These are phyloP conservation scores for Fusarium tanahbumbuense DNA, from an alignment of 2,329 filamentous ascomycete genomes.

Conservation along the genomic window DNA sequence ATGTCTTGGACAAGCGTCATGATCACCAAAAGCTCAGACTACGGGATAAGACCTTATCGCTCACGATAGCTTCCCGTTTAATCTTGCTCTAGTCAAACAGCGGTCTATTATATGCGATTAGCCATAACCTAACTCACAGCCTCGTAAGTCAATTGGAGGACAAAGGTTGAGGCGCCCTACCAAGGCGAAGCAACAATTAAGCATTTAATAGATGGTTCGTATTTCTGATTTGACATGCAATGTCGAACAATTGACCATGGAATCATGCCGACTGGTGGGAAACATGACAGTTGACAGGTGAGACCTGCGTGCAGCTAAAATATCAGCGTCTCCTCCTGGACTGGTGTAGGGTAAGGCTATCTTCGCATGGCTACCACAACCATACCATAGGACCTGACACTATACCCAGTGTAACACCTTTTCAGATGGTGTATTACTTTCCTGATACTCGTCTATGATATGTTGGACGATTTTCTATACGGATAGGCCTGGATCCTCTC, in stretches of 20 bases:
- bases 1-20: constrained; percentile 7
- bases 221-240: no score
- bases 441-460: background rate
- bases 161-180: background rate
- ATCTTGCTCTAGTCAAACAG: background rate
- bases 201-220: background rate
- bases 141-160: background rate
- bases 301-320: background rate
- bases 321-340: no score
- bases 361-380: no score
- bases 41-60: background rate
- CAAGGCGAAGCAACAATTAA: background rate
- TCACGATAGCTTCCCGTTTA: background rate
- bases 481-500: no score
- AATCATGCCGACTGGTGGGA: constrained; percentile 7
- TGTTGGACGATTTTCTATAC: fast-evolving
- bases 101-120: background rate
- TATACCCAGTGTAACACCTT: no score
- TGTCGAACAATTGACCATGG: background rate
- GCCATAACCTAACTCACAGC: background rate
- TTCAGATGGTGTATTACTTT: background rate
- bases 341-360: background rate
- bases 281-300: background rate
- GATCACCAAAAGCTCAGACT: background rate
- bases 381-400: no score